These are phyloP conservation scores for Neofusicoccum kwambonambiense DNA, from an alignment of 2,329 filamentous ascomycete genomes.

Conservation along the genomic window DNA sequence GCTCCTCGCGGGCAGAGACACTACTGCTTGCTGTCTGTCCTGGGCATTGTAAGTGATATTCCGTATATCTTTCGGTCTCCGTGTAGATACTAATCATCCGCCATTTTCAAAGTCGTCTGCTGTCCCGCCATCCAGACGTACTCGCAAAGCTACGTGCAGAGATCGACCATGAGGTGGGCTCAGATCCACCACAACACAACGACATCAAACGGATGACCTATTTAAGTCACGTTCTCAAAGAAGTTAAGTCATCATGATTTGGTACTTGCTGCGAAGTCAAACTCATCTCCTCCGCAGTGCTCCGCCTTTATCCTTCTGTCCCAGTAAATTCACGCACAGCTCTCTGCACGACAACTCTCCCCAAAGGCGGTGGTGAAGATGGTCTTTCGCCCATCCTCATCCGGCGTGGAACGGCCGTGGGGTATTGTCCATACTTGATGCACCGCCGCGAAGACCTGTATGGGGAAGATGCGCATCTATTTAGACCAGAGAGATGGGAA, in stretches of 20 bases:
- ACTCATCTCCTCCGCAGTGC: constrained; percentile 14
- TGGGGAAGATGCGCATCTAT: constrained; percentile 50
- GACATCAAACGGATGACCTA: constrained; percentile 59
- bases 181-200: constrained; percentile 50
- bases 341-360: constrained; percentile 50
- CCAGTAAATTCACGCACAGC: constrained; percentile 53
- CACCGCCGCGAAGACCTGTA: constrained; percentile 52
- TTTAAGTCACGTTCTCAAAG: constrained; percentile 59
- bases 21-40: constrained; percentile 50
- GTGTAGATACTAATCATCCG: neutral
- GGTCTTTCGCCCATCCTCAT: constrained; percentile 51
- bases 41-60: neutral
- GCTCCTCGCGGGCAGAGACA: constrained; percentile 54
- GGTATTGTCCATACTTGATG: constrained; percentile 48
- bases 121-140: neutral
- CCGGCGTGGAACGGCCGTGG: constrained; percentile 46
- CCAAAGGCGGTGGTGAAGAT: constrained; percentile 50
- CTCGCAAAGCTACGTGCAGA: neutral
- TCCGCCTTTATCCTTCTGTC: constrained; percentile 56
- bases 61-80: neutral
- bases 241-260: constrained; percentile 41
- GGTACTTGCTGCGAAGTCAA: too few relatives aligned
- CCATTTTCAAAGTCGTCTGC: neutral
- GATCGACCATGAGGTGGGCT: neutral
- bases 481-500: constrained; percentile 50